Percentiles rank a stretch among this genome's conserved stretches.
Conservation (phyloP, 352 stramenopile species). For the Phytophthora fragariae region DNA sequence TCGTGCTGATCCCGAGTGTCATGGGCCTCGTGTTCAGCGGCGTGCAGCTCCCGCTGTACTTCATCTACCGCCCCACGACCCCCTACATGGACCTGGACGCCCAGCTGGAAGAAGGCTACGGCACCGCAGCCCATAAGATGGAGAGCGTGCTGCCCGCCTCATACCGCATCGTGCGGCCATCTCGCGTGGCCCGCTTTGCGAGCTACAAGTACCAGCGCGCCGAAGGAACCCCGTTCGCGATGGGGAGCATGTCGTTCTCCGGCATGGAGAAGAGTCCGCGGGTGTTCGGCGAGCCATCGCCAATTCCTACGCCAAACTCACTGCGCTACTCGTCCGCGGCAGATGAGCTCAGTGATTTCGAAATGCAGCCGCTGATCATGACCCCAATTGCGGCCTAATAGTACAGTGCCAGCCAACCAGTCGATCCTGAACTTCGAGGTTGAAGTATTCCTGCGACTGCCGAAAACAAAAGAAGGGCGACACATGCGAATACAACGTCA, state of each 20-base stretch:
- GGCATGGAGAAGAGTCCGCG: constrained; percentile 24
- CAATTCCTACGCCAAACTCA: constrained; percentile 8
- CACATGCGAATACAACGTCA: not conserved
- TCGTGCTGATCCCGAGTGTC: constrained; percentile 58
- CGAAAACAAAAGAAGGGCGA: constrained; percentile 22
- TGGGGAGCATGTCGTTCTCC: constrained; percentile 26
- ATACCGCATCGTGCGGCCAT: constrained; percentile 36
- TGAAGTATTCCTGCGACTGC: constrained; percentile 26
- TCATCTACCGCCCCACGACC: constrained; percentile 45
- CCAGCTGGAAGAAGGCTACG: constrained; percentile 34
- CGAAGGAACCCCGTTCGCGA: constrained; percentile 27
- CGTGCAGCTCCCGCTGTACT: constrained; percentile 64
- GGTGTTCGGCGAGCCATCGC: constrained; percentile 23
- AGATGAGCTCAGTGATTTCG: constrained; percentile 21
- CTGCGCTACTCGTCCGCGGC: constrained; percentile 23
- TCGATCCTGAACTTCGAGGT: constrained; percentile 14
- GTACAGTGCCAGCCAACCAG: not conserved
- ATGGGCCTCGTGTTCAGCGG: constrained; percentile 48
- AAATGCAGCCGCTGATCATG: constrained; percentile 35
- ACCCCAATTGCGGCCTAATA: constrained; percentile 31
- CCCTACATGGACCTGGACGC: constrained; percentile 32
- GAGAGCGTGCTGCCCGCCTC: constrained; percentile 13
- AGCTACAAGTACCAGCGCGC: constrained; percentile 35
- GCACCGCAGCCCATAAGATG: constrained; percentile 13
- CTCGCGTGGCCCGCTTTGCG: constrained; percentile 30